Evolutionary conservation across 106 monocot genomes (phyloP).

Genomic region (Dendrobium nobile): DNA sequence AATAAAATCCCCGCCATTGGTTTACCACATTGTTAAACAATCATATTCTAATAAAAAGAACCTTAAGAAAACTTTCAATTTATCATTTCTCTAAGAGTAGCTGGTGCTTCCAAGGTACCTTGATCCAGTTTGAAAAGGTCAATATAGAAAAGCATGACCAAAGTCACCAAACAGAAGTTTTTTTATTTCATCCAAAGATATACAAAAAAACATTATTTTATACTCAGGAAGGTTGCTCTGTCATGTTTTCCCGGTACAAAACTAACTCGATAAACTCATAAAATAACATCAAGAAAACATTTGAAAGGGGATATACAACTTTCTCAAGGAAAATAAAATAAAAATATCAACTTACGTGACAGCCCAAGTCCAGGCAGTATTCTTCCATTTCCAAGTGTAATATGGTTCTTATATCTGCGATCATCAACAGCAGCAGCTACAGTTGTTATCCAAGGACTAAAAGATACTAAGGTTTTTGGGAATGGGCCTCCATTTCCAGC

Average conservation of each 20-base stretch:
- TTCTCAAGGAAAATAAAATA: neutral
- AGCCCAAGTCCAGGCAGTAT: constrained; percentile 72
- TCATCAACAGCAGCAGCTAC: constrained; percentile 99
- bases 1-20: neutral
- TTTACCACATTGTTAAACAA: neutral
- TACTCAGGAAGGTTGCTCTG: neutral
- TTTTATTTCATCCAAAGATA: neutral
- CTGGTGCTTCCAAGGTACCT: neutral
- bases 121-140: neutral
- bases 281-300: neutral
- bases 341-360: constrained; percentile 59
- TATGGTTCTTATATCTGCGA: constrained; percentile 87
- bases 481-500: constrained; percentile 98
- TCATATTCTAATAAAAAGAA: neutral
- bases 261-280: neutral
- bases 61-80: neutral
- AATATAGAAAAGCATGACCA: neutral
- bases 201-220: neutral
- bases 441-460: constrained; percentile 94
- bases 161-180: neutral
- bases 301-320: neutral
- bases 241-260: neutral
- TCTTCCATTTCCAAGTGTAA: constrained; percentile 76
- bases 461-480: constrained; percentile 88
- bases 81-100: neutral